Conservation (phyloP, 2,329 filamentous ascomycete species). For the Amesomyces nigricolor region DNA sequence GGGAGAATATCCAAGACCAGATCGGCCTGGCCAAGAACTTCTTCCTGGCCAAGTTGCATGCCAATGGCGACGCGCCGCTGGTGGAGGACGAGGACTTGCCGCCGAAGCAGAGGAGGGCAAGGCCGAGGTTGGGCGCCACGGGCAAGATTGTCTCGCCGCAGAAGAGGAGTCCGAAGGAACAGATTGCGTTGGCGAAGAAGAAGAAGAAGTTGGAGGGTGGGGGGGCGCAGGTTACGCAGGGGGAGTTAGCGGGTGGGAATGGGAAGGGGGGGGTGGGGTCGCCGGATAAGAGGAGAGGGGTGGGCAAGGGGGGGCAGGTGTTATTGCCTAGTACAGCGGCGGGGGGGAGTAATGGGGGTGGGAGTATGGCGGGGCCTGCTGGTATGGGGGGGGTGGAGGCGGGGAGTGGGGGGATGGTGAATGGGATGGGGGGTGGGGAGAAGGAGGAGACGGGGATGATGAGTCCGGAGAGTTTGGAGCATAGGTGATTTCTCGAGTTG, state of each 20-base stretch:
- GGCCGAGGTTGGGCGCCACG: constrained; percentile 60
- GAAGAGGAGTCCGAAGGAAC: constrained; percentile 76
- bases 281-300: constrained; percentile 44
- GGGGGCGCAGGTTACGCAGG: constrained; percentile 48
- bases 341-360: constrained; percentile 29
- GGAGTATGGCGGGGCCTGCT: constrained; percentile 41
- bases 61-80: constrained; percentile 74
- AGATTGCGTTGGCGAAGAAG: constrained; percentile 79
- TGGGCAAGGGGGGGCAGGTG: constrained; percentile 23
- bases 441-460: constrained; percentile 67
- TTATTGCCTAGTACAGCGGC: constrained; percentile 7
- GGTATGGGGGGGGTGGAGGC: background rate
- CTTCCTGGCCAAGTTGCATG: constrained; percentile 82
- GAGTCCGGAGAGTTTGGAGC: constrained; percentile 72
- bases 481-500: constrained; percentile 8
- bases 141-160: constrained; percentile 83
- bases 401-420: constrained; percentile 43
- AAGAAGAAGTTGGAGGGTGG: constrained; percentile 66
- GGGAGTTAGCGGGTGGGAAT: constrained; percentile 17
- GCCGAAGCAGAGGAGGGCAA: constrained; percentile 75
- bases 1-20: constrained; percentile 69
- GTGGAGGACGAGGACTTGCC: constrained; percentile 94
- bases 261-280: constrained; percentile 35
- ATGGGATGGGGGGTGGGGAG: constrained; percentile 56
- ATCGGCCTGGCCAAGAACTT: constrained; percentile 87